These are phyloP conservation scores for Cryptococcus amylolentus DNA, from an alignment of 1,284 basidiomycete genomes.

Conservation along the genomic window DNA sequence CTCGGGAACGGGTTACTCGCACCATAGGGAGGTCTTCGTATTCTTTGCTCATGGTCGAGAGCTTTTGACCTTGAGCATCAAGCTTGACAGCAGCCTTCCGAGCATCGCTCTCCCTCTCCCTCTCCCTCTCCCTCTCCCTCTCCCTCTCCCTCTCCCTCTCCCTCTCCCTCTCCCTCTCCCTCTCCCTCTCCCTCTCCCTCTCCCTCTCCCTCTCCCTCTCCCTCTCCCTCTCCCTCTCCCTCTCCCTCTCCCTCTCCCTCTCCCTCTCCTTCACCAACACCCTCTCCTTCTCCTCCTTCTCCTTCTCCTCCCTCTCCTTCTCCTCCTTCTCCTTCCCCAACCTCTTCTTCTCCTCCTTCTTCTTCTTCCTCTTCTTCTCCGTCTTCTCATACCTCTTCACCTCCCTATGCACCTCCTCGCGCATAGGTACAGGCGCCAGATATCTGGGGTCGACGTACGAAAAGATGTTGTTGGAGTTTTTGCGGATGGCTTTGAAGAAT, in stretches of 20 bases:
- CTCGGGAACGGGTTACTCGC: too few species aligned
- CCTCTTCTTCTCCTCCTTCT: constrained; percentile 7
- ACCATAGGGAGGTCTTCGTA: too few species aligned
- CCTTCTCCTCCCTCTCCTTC: not conserved
- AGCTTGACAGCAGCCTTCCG: too few species aligned
- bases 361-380: not conserved
- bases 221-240: not conserved
- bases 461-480: constrained; percentile 16
- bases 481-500: constrained; percentile 20
- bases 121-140: not conserved
- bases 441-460: constrained; percentile 5
- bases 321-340: too few species aligned
- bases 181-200: constrained; percentile 2
- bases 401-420: constrained; percentile 7
- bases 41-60: too few species aligned
- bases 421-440: constrained; percentile 11
- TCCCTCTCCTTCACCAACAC: not conserved
- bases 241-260: too few species aligned
- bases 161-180: not conserved
- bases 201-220: constrained; percentile 1
- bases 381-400: constrained; percentile 11
- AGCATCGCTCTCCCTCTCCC: not conserved
- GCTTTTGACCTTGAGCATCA: too few species aligned
- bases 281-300: not conserved
- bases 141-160: not conserved